These are phyloP conservation scores for Colletotrichum abscissum DNA, from an alignment of 2,329 filamentous ascomycete species.

Conservation along the genomic window DNA sequence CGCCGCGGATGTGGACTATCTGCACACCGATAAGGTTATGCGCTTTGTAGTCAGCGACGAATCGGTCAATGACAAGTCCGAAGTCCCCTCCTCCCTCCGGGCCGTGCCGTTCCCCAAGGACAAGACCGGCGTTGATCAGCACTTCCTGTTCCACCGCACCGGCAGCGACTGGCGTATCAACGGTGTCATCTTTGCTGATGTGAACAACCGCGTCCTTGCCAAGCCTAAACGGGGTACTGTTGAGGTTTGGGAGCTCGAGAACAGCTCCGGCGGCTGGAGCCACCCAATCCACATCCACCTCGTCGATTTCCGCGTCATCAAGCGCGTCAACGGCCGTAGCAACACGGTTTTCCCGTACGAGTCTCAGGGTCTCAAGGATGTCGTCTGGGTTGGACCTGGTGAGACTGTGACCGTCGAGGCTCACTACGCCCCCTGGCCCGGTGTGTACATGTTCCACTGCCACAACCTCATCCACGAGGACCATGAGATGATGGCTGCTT, in stretches of 20 bases:
- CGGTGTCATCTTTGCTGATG: slow-evolving; percentile 53
- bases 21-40: slow-evolving; percentile 57
- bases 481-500: slow-evolving; percentile 57
- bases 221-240: slow-evolving; percentile 51
- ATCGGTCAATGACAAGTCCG: slow-evolving; percentile 42
- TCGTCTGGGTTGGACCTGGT: slow-evolving; percentile 60
- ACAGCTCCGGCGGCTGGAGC: slow-evolving; percentile 53
- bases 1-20: slow-evolving; percentile 54
- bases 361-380: slow-evolving; percentile 61
- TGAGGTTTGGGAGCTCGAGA: slow-evolving; percentile 56
- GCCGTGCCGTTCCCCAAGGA: slow-evolving; percentile 31
- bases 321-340: slow-evolving; percentile 50
- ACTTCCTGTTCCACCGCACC: slow-evolving; percentile 35
- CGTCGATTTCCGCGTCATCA: slow-evolving; percentile 62
- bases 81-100: slow-evolving; percentile 38
- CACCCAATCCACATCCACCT: slow-evolving; percentile 66
- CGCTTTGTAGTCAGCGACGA: slow-evolving; percentile 52
- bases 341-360: slow-evolving; percentile 57
- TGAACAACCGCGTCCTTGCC: slow-evolving; percentile 54
- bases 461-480: slow-evolving; percentile 57
- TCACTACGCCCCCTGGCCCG: slow-evolving; percentile 64
- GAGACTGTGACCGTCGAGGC: slow-evolving; percentile 59
- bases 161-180: slow-evolving; percentile 53
- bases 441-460: slow-evolving; percentile 59
- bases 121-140: slow-evolving; percentile 31